phyloP scores from a whole-genome alignment of 805 yeast species.

The Schwanniomyces polymorphus region DNA sequence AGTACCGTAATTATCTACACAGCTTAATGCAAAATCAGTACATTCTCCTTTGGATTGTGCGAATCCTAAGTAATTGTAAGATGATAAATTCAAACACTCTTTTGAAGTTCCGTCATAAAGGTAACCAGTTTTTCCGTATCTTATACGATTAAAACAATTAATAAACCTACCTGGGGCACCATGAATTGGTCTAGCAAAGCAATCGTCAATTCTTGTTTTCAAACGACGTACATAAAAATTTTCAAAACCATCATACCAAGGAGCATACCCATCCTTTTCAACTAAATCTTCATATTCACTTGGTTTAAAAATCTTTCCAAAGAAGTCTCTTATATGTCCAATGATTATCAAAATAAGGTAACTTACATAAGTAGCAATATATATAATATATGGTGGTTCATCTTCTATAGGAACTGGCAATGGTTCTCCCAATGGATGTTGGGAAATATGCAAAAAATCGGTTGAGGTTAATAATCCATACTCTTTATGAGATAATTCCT shows the following conservation, averaged over 20 bases:
- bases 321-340: slow-evolving; percentile 89
- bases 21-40: slow-evolving; percentile 70
- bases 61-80: slow-evolving; percentile 94
- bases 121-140: slow-evolving; percentile 66
- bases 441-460: slow-evolving; percentile 64
- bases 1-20: slow-evolving; percentile 70
- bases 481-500: slow-evolving; percentile 54
- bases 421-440: slow-evolving; percentile 56
- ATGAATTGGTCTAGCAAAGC: slow-evolving; percentile 93
- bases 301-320: slow-evolving; percentile 74
- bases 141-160: slow-evolving; percentile 73
- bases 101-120: slow-evolving; percentile 73
- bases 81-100: slow-evolving; percentile 80
- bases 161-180: slow-evolving; percentile 97
- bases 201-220: slow-evolving; percentile 88
- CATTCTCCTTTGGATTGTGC: slow-evolving; percentile 94
- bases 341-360: slow-evolving; percentile 81
- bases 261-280: slow-evolving; percentile 89
- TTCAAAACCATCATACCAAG: slow-evolving; percentile 93
- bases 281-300: slow-evolving; percentile 63
- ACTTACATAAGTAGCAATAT: slow-evolving; percentile 80
- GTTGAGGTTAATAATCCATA: slow-evolving; percentile 68
- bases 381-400: slow-evolving; percentile 82
- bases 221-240: slow-evolving; percentile 90
- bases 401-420: slow-evolving; percentile 67